Conservation (phyloP, 1,139 yeast genomes). For the Kodamaea sp. region DNA sequence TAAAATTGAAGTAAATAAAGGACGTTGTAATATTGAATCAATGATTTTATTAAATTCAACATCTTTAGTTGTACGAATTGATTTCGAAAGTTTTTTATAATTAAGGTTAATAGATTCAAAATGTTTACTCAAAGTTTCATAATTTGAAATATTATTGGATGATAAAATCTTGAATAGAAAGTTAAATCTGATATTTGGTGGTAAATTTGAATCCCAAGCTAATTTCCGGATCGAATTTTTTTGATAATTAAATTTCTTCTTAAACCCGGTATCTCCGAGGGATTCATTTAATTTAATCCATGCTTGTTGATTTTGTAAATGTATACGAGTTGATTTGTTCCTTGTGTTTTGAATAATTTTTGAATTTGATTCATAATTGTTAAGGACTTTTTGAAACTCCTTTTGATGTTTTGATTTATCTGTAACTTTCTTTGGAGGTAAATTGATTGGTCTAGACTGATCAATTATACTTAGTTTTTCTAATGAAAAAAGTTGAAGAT, state of each 20-base stretch:
- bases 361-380: conserved; percentile 28
- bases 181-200: conserved; percentile 25
- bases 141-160: conserved; percentile 15
- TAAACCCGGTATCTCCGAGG: conserved; percentile 22
- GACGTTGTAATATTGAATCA: conserved; percentile 24
- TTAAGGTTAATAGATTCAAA: conserved; percentile 22
- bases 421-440: conserved; percentile 38
- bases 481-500: conserved; percentile 37
- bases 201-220: conserved; percentile 40
- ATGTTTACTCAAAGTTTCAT: conserved; percentile 15
- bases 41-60: conserved; percentile 32
- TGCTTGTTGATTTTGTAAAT: conserved; percentile 21
- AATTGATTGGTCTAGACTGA: conserved; percentile 44
- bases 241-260: conserved; percentile 26
- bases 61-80: conserved; percentile 31
- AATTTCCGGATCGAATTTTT: conserved; percentile 33
- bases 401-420: conserved; percentile 40
- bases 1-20: conserved; percentile 29
- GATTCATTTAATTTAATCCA: conserved; percentile 24
- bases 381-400: conserved; percentile 35
- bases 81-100: conserved; percentile 23
- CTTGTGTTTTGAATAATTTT: conserved; percentile 22
- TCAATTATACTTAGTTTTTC: conserved; percentile 40
- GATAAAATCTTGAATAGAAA: conserved; percentile 29
- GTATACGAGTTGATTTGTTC: conserved; percentile 18